A percentile compares a stretch with the other conserved stretches of the same genome.
Evolutionary conservation across 257 asterid genomes (phyloP).

Genomic region (Plantago ovata): DNA sequence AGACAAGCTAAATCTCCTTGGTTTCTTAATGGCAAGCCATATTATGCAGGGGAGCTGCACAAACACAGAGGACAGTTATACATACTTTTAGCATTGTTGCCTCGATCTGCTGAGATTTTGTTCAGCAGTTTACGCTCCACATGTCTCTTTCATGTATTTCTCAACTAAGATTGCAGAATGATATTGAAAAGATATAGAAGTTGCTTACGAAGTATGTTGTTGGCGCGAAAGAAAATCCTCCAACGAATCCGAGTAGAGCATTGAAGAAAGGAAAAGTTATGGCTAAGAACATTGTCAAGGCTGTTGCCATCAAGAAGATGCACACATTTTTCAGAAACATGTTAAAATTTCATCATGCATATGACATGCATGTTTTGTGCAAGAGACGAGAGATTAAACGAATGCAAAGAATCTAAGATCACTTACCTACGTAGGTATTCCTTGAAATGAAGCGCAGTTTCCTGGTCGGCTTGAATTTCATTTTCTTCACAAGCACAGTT

Average conservation of each 20-base stretch:
- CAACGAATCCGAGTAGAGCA: slow-evolving; percentile 40
- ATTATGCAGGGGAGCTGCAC: slow-evolving; percentile 41
- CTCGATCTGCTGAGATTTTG: no score
- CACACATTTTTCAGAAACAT: background rate
- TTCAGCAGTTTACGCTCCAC: background rate
- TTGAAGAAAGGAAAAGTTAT: slow-evolving; percentile 42
- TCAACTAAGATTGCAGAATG: background rate
- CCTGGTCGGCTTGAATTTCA: slow-evolving; percentile 29
- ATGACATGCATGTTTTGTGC: background rate
- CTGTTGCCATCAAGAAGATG: slow-evolving; percentile 26
- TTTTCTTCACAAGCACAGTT: slow-evolving; percentile 38
- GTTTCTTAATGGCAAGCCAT: slow-evolving; percentile 39
- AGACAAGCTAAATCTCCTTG: slow-evolving; percentile 30
- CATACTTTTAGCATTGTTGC: no score
- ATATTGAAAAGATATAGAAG: background rate
- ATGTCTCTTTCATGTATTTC: background rate
- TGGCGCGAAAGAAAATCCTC: slow-evolving; percentile 45
- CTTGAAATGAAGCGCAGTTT: slow-evolving; percentile 34
- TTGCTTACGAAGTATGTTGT: slow-evolving; percentile 45
- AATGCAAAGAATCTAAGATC: background rate
- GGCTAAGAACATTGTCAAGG: slow-evolving; percentile 41
- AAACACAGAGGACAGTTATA: no score
- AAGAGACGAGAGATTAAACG: no score
- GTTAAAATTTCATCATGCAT: background rate
- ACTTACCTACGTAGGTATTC: slow-evolving; percentile 41